These are phyloP conservation scores for Erythrophleum fordii DNA, from an alignment of 306 rosid species.

Conservation along the genomic window DNA sequence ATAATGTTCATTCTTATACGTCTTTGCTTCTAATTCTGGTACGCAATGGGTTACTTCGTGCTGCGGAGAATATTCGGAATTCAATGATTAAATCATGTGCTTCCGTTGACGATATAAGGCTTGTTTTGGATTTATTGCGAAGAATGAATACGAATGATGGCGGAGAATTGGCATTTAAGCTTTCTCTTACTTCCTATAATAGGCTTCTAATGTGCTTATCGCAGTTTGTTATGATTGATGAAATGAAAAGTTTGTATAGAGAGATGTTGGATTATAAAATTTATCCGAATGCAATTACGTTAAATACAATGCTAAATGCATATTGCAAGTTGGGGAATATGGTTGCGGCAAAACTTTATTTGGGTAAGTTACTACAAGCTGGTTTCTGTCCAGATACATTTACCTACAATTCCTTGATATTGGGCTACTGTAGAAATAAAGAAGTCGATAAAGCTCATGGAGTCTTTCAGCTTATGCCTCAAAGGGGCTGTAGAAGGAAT, in stretches of 20 bases:
- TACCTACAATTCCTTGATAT: constrained; percentile 74
- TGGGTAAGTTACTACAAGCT: constrained; percentile 53
- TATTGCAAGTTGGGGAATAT: constrained; percentile 74
- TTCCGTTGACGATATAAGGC: constrained; percentile 47
- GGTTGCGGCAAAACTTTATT: constrained; percentile 51
- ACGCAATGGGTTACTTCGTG: constrained; percentile 50
- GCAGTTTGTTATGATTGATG: constrained; percentile 53
- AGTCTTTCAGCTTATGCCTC: constrained; percentile 60
- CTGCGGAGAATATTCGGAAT: constrained; percentile 67
- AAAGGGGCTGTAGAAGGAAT: constrained; percentile 59
- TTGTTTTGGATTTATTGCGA: constrained; percentile 58
- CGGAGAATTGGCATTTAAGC: constrained; percentile 45
- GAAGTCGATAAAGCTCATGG: constrained; percentile 53
- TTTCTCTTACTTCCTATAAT: constrained; percentile 68
- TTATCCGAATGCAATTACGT: constrained; percentile 57
- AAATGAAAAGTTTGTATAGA: constrained; percentile 54
- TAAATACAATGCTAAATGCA: constrained; percentile 72
- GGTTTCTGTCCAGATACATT: constrained; percentile 66
- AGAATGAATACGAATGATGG: constrained; percentile 41
- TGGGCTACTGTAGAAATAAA: constrained; percentile 75
- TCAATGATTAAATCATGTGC: constrained; percentile 63
- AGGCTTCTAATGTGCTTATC: constrained; percentile 62
- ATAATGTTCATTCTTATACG: constrained; percentile 54
- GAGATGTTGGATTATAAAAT: constrained; percentile 63
- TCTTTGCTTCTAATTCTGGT: constrained; percentile 63